These are phyloP conservation scores for Pseudogymnoascus sp. DNA, from an alignment of 2,329 filamentous ascomycete species.

Conservation along the genomic window DNA sequence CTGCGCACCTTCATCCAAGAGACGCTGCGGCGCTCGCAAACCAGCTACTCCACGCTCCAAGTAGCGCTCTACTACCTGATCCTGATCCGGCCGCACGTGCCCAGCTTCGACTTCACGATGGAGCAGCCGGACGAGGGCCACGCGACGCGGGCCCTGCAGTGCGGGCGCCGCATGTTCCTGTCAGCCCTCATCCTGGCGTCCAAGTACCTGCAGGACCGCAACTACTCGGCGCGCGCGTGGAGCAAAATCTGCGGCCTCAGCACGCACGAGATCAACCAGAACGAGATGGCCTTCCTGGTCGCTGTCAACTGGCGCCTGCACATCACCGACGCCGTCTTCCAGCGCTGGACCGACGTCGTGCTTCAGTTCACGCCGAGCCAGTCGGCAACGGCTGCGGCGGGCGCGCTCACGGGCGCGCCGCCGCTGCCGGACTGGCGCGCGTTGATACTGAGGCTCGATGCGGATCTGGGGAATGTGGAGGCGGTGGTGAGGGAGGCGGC, in stretches of 20 bases:
- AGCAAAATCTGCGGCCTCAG: slow-evolving; percentile 98
- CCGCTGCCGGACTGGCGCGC: slow-evolving; percentile 30
- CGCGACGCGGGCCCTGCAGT: slow-evolving; percentile 74
- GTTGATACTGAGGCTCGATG: slow-evolving; percentile 44
- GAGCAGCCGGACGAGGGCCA: slow-evolving; percentile 69
- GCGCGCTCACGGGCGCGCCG: background rate
- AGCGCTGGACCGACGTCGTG: slow-evolving; percentile 89
- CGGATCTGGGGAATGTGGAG: slow-evolving; percentile 50
- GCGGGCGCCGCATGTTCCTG: slow-evolving; percentile 94
- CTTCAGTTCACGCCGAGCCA: slow-evolving; percentile 62
- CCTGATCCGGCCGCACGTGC: slow-evolving; percentile 84
- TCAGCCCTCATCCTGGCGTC: slow-evolving; percentile 90
- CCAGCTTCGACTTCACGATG: slow-evolving; percentile 74
- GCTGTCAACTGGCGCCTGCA: slow-evolving; percentile 93
- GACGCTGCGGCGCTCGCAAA: slow-evolving; percentile 86
- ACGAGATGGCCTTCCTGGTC: slow-evolving; percentile 84
- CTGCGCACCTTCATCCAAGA: slow-evolving; percentile 96
- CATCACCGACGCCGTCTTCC: slow-evolving; percentile 79
- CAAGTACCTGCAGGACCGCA: slow-evolving; percentile 95
- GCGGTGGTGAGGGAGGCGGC: slow-evolving; percentile 15
- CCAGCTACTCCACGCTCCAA: slow-evolving; percentile 94
- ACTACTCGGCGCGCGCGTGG: slow-evolving; percentile 96
- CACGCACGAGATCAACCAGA: slow-evolving; percentile 89
- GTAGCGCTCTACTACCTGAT: slow-evolving; percentile 95
- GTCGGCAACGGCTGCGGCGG: slow-evolving; percentile 25